These are phyloP conservation scores for Curvularia verruculosa DNA, from an alignment of 2,329 filamentous ascomycete species.

Conservation along the genomic window DNA sequence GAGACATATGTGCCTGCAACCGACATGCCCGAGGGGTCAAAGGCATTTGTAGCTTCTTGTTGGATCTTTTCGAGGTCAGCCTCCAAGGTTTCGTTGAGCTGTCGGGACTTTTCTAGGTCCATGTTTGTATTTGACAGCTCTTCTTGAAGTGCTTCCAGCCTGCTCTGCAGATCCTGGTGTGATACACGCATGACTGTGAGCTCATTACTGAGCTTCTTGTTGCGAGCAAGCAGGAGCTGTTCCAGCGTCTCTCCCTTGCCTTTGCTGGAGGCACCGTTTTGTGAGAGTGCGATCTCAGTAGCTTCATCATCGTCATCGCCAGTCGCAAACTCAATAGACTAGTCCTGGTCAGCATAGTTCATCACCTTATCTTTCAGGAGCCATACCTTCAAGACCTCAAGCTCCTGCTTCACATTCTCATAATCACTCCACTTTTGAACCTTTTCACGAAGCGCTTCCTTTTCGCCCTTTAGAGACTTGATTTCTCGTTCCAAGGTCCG, in stretches of 20 bases:
- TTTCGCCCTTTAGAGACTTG: constrained; percentile 75
- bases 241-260: constrained; percentile 81
- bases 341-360: constrained; percentile 16
- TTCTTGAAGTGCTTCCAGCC: constrained; percentile 80
- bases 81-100: constrained; percentile 86
- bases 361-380: accelerated
- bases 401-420: constrained; percentile 92
- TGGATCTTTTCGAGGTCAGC: constrained; percentile 89
- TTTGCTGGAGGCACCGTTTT: constrained; percentile 60
- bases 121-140: constrained; percentile 82
- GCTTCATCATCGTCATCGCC: constrained; percentile 70
- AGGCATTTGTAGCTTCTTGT: constrained; percentile 79
- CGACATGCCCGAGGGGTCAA: constrained; percentile 84
- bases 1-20: constrained; percentile 90
- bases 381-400: constrained; percentile 83
- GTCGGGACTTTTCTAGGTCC: constrained; percentile 83
- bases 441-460: constrained; percentile 78
- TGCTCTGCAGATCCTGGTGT: constrained; percentile 85
- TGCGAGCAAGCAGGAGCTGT: constrained; percentile 86
- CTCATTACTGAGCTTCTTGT: constrained; percentile 96
- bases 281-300: constrained; percentile 41
- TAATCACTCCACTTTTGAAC: constrained; percentile 92
- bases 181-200: constrained; percentile 91
- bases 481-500: constrained; percentile 82
- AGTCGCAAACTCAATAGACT: constrained; percentile 94